Percentiles rank a stretch among this genome's conserved stretches.
Conservation (phyloP, 805 yeast species). For the Ogataea methanolica region DNA sequence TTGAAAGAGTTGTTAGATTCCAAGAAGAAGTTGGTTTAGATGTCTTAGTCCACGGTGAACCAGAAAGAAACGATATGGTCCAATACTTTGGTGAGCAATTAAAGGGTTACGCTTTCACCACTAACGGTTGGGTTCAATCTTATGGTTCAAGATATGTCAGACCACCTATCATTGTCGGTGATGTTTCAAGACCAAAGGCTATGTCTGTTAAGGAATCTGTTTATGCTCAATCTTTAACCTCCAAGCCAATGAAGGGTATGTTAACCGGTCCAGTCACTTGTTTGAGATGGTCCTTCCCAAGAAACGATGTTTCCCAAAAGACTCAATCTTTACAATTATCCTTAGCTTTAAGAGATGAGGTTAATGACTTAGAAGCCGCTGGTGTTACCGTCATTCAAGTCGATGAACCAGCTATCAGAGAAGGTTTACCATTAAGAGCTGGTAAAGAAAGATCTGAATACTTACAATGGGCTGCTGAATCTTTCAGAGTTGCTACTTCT, state of each 20-base stretch:
- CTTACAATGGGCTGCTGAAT: constrained; percentile 98
- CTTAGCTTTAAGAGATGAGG: constrained; percentile 98
- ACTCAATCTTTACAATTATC: constrained; percentile 95
- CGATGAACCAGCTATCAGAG: constrained; percentile 99
- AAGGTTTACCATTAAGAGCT: constrained; percentile 98
- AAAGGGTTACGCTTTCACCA: constrained; percentile 97
- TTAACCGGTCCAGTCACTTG: constrained; percentile 99
- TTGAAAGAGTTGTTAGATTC: constrained; percentile 93
- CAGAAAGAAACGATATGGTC: constrained; percentile 99
- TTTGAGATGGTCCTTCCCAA: constrained; percentile 99
- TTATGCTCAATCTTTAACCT: constrained; percentile 94
- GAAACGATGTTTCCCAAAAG: constrained; percentile 93
- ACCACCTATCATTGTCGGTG: constrained; percentile 99
- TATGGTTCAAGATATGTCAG: constrained; percentile 99
- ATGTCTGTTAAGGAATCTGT: constrained; percentile 99
- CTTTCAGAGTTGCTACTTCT: constrained; percentile 98
- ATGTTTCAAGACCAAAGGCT: constrained; percentile 95
- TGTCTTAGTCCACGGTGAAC: constrained; percentile 99
- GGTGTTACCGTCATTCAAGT: constrained; percentile 98
- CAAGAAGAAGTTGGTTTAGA: constrained; percentile 99
- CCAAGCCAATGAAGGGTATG: constrained; percentile 99
- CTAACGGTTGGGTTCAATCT: constrained; percentile 99
- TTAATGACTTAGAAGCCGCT: constrained; percentile 95
- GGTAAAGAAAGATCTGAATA: constrained; percentile 96
- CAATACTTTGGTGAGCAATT: constrained; percentile 99